A percentile compares a stretch with the other conserved stretches of the same genome.
phyloP scores from a whole-genome alignment of 176 grass and related monocot species.

The Sorghum bicolor region DNA sequence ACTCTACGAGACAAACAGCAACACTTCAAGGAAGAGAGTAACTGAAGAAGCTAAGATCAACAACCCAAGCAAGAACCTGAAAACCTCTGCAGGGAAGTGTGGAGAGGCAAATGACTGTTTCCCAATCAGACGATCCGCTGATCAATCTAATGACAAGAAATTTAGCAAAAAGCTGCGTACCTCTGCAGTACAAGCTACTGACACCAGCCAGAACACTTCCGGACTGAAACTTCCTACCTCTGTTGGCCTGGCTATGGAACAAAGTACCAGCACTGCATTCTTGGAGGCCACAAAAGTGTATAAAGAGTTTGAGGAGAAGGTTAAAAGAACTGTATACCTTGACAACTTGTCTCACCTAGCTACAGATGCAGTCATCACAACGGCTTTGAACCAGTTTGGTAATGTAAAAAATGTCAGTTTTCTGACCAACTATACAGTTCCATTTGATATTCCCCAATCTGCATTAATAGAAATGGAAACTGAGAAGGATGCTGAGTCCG shows the following conservation, averaged over 20 bases:
- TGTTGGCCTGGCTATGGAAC: conserved; percentile 6
- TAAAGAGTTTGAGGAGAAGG: conserved; percentile 58
- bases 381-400: conserved; percentile 57
- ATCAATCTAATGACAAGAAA: not conserved
- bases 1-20: not conserved
- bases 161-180: not conserved
- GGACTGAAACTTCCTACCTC: not conserved
- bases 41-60: conserved; percentile 4
- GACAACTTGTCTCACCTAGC: conserved; percentile 52
- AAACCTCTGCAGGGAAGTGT: not conserved
- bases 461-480: conserved; percentile 72
- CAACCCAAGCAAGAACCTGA: not conserved
- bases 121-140: not conserved
- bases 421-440: conserved; percentile 59
- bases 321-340: conserved; percentile 71
- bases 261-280: not conserved
- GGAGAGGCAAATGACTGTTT: conserved; percentile 2
- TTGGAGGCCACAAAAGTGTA: conserved; percentile 46
- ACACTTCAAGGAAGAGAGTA: not conserved
- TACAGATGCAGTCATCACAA: conserved; percentile 40
- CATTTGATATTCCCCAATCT: conserved; percentile 55
- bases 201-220: conserved; percentile 13
- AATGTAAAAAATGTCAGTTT: conserved; percentile 42
- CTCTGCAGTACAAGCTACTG: not conserved
- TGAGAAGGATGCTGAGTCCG: conserved; percentile 40